Evolutionary conservation across 371 early-diverging fungal genomes (phyloP).

Genomic region (Rhizopus delemar): DNA sequence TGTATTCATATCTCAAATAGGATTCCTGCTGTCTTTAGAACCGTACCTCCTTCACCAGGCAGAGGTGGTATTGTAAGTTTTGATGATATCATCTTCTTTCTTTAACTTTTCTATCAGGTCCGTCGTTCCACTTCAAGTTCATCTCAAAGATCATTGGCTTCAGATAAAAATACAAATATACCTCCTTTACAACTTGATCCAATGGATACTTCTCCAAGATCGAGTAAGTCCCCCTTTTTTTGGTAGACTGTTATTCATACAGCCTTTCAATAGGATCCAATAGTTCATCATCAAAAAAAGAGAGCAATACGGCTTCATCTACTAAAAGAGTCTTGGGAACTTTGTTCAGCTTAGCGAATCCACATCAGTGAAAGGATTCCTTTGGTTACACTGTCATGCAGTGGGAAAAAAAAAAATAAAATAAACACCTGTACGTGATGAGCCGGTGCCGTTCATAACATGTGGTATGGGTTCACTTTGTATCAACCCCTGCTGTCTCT

Average conservation of each 20-base stretch:
- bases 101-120: slow-evolving; percentile 17
- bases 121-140: slow-evolving; percentile 51
- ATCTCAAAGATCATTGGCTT: slow-evolving; percentile 48
- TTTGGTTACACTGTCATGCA: background rate
- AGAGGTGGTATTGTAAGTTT: slow-evolving; percentile 42
- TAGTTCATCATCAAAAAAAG: background rate
- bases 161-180: slow-evolving; percentile 42
- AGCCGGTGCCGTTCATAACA: too few relatives aligned
- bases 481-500: too few relatives aligned
- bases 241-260: background rate
- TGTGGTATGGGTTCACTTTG: too few relatives aligned
- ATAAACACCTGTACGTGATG: too few relatives aligned
- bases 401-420: background rate
- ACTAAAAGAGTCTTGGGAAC: background rate
- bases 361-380: background rate
- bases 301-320: background rate
- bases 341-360: background rate
- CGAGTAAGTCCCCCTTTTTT: background rate
- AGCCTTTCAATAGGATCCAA: background rate
- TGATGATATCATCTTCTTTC: background rate
- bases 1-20: slow-evolving; percentile 5
- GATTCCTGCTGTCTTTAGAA: slow-evolving; percentile 49
- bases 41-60: slow-evolving; percentile 51
- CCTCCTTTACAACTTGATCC: slow-evolving; percentile 49
- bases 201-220: slow-evolving; percentile 12